These are phyloP conservation scores for Cotoneaster glaucophyllus DNA, from an alignment of 306 rosid genomes.

Conservation along the genomic window DNA sequence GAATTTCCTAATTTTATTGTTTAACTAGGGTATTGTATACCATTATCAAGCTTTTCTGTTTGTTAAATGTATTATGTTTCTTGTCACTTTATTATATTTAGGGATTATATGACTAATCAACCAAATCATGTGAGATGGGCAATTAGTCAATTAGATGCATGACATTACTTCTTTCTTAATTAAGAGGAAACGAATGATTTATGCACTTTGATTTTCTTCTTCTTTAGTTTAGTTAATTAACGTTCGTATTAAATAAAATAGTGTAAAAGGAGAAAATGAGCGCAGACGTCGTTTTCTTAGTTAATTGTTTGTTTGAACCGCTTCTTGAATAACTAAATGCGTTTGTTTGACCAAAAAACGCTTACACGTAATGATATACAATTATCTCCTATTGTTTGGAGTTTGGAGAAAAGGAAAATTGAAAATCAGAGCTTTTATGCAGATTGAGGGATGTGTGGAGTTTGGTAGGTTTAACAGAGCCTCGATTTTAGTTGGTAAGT, in stretches of 20 bases:
- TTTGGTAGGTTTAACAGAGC: background rate
- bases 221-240: too few species aligned
- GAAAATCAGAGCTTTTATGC: background rate
- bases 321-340: background rate
- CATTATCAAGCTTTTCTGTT: background rate
- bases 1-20: background rate
- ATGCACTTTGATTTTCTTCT: background rate
- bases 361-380: too few species aligned
- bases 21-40: background rate
- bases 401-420: background rate
- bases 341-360: too few species aligned
- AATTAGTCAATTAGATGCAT: background rate
- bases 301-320: background rate
- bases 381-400: too few species aligned
- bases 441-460: background rate
- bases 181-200: background rate
- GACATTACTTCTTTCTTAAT: background rate
- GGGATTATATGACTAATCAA: background rate
- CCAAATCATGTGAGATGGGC: background rate
- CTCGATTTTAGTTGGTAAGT: background rate
- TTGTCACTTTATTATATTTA: background rate
- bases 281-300: too few species aligned
- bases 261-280: too few species aligned
- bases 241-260: too few species aligned
- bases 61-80: background rate